Evolutionary conservation across 495 filamentous ascomycete genomes (phyloP).

Genomic region (Oidiodendron maius): DNA sequence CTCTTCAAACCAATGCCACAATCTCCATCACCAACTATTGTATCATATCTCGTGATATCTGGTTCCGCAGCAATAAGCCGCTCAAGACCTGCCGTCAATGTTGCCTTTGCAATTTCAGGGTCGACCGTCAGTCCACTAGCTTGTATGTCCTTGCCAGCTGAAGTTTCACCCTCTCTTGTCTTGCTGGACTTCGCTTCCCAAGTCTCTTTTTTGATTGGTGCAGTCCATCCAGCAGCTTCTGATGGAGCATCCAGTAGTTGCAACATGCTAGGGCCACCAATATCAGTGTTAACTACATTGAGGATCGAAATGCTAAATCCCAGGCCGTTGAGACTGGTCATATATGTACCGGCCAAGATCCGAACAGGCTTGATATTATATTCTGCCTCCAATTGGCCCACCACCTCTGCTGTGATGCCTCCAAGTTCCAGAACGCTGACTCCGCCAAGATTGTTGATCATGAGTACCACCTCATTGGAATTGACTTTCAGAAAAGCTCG

Average conservation of each 20-base stretch:
- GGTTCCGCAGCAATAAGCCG: slow-evolving; percentile 72
- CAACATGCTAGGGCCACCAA: slow-evolving; percentile 75
- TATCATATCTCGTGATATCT: slow-evolving; percentile 83
- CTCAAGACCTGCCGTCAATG: slow-evolving; percentile 61
- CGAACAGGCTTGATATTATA: slow-evolving; percentile 71
- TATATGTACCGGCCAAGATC: slow-evolving; percentile 58
- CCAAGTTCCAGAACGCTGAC: slow-evolving; percentile 84
- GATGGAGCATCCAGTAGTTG: slow-evolving; percentile 81
- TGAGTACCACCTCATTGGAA: slow-evolving; percentile 59
- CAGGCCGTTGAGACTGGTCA: slow-evolving; percentile 88
- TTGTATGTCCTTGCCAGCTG: slow-evolving; percentile 40
- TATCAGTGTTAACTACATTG: slow-evolving; percentile 72
- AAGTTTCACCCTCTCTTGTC: slow-evolving; percentile 32
- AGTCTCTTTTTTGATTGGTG: slow-evolving; percentile 57
- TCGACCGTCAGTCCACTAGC: slow-evolving; percentile 72
- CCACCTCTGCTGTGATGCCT: slow-evolving; percentile 82
- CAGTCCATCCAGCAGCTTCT: slow-evolving; percentile 81
- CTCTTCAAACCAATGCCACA: slow-evolving; percentile 87
- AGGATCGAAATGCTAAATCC: slow-evolving; percentile 88
- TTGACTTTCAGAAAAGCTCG: slow-evolving; percentile 70
- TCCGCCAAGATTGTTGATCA: slow-evolving; percentile 94
- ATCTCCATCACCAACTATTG: slow-evolving; percentile 91
- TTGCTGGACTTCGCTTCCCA: slow-evolving; percentile 48
- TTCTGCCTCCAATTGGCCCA: slow-evolving; percentile 61
- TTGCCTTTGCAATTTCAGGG: slow-evolving; percentile 44